Base-by-base conservation (phyloP, 2,329 filamentous ascomycete genomes). In the Nothopassalora personata region DNA sequence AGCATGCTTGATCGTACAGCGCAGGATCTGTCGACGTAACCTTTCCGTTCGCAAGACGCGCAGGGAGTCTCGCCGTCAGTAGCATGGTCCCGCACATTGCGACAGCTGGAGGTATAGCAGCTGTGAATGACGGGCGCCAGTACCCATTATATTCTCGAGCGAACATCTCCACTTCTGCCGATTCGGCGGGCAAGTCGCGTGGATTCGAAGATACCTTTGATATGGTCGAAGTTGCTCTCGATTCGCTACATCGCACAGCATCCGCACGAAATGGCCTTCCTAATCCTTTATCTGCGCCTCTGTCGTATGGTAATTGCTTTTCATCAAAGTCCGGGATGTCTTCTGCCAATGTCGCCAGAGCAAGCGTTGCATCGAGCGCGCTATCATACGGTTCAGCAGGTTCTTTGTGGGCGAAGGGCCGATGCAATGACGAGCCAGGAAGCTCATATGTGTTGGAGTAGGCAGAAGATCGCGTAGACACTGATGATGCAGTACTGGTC, bases 141-240 rank as follows among this genome's bases (percentile, higher is more conserved):
- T 64, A 64, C 33, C 62, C 62, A 45, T 57, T 57, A 18, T 60
- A 59, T 33, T 60, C 53, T 54, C 59, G 23, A 9, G 59, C 48
- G 33, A 51, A 56, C 62, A 64, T 62, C 23, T 64, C 62, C 5
- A 64, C 59, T 34, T 64, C 62, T 5, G 60, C 60, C 11, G 34
- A 34, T 5, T 30, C 31, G 5, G 51, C 43, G 19, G 56, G 48
- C 4, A 18, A 9, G 30, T 58, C 27, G 6, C 45, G 46, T n/a
- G 36, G 43, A 30, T 23, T 52, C 10, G 50, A 58, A 13, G 50
- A 58, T 7, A 15, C 28, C 13, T 50, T 58, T 15, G 56, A 48
- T 10, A 28, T 53, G 10, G 56, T 53, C 27, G 56, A 58, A 27
- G 45, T 31, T 11, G 46, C 46, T 30, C 46, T 49, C 9, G 46